Evolutionary conservation across 2,329 filamentous ascomycete species (phyloP).

Genomic region (Rhynchosporium agropyri): DNA sequence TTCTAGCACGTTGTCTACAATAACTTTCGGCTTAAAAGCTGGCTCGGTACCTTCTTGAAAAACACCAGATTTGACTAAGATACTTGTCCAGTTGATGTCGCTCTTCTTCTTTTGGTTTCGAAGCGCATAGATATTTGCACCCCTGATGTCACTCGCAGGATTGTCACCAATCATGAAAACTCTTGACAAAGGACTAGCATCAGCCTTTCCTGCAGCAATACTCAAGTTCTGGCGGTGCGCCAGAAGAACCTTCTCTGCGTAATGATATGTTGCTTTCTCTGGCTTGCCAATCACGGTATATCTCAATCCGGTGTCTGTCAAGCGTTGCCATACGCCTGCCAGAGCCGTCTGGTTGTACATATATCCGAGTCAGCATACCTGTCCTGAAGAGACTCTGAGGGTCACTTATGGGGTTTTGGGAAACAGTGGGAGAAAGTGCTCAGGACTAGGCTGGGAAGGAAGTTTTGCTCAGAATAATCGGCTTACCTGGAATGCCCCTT

Average conservation of each 20-base stretch:
- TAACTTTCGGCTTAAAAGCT: slow-evolving; percentile 61
- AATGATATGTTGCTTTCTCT: slow-evolving; percentile 74
- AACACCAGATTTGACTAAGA: slow-evolving; percentile 81
- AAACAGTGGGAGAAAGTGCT: too few relatives aligned
- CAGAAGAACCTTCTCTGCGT: slow-evolving; percentile 75
- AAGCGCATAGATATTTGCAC: slow-evolving; percentile 76
- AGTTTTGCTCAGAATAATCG: too few relatives aligned
- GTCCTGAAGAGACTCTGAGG: too few relatives aligned
- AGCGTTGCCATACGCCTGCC: slow-evolving; percentile 74
- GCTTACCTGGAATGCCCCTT: slow-evolving; percentile 72
- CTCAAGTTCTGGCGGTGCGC: slow-evolving; percentile 51
- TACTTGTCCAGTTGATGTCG: slow-evolving; percentile 70
- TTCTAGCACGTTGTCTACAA: slow-evolving; percentile 74
- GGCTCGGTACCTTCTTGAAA: slow-evolving; percentile 61
- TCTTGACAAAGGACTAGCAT: slow-evolving; percentile 55
- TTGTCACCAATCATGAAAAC: slow-evolving; percentile 97
- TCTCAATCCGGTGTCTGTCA: slow-evolving; percentile 63
- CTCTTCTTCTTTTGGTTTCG: slow-evolving; percentile 48
- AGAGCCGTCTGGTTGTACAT: slow-evolving; percentile 61
- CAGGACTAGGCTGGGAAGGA: too few relatives aligned
- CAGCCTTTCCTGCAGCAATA: slow-evolving; percentile 32
- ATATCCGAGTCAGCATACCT: too few relatives aligned
- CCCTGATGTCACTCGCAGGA: slow-evolving; percentile 85
- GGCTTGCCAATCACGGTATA: slow-evolving; percentile 84
- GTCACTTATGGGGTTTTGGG: too few relatives aligned